Evolutionary conservation across 805 yeast genomes (phyloP).

Genomic region (Yamadazyma endophytica): DNA sequence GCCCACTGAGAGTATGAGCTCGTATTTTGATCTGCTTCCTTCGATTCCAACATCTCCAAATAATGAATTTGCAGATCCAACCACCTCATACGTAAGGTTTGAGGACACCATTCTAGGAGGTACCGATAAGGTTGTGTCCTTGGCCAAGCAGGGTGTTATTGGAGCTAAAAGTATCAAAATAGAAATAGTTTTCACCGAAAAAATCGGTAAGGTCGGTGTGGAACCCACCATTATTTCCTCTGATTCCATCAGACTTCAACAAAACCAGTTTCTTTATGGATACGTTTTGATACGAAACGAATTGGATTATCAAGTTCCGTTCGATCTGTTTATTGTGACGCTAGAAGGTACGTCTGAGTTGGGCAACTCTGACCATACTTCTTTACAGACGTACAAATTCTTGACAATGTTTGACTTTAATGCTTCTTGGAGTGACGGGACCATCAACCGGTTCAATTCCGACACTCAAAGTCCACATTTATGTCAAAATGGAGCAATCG

Average conservation of each 20-base stretch:
- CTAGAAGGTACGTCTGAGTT: conserved; percentile 27
- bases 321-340: conserved; percentile 36
- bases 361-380: conserved; percentile 5
- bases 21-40: too few species aligned
- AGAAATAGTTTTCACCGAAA: conserved; percentile 28
- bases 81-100: conserved; percentile 12
- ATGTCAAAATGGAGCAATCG: conserved; percentile 17
- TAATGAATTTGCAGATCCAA: conserved; percentile 8
- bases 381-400: conserved; percentile 19
- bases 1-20: too few species aligned
- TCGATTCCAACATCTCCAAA: conserved; percentile 1
- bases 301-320: conserved; percentile 24
- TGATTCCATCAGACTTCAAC: conserved; percentile 25
- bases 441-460: conserved; percentile 25
- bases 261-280: conserved; percentile 36
- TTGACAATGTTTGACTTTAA: conserved; percentile 39
- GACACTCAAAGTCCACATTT: conserved; percentile 28
- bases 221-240: conserved; percentile 28
- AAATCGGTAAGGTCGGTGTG: conserved; percentile 29
- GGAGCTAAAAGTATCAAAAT: conserved; percentile 23
- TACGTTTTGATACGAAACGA: conserved; percentile 28
- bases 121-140: conserved; percentile 27
- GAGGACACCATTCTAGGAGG: conserved; percentile 35
- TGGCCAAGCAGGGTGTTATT: conserved; percentile 25
- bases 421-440: conserved; percentile 37